phyloP scores from a whole-genome alignment of 306 rosid species.

The Ormosia semicastrata region DNA sequence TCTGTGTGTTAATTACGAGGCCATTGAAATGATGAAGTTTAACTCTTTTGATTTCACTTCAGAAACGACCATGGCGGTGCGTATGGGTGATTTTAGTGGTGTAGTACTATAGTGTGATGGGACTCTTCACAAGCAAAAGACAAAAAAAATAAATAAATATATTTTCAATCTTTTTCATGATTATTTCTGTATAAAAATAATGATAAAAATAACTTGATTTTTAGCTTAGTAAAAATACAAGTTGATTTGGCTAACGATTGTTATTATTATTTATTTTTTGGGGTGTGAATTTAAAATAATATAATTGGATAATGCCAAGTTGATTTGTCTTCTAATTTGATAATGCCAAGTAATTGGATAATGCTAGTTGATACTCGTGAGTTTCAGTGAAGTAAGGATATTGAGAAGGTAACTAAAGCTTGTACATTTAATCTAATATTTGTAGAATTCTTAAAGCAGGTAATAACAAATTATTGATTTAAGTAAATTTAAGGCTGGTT shows the following conservation, averaged over 20 bases:
- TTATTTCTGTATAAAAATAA: not conserved
- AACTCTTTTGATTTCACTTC: not conserved
- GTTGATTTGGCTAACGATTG: constrained; percentile 6
- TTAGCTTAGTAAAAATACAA: not conserved
- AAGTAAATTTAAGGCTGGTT: not conserved
- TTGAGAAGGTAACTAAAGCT: not conserved
- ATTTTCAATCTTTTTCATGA: not conserved
- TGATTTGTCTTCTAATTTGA: not conserved
- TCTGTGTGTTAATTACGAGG: constrained; percentile 10
- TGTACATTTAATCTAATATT: not conserved
- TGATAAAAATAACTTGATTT: not conserved
- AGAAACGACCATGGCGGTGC: not conserved
- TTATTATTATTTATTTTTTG: not conserved
- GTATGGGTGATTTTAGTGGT: not conserved
- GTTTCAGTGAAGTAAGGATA: not conserved
- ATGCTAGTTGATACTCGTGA: not conserved
- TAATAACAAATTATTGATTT: not conserved
- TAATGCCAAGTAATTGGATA: not conserved
- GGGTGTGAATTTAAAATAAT: not conserved
- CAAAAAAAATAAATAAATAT: no score
- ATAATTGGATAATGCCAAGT: constrained; percentile 2
- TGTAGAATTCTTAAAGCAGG: not conserved
- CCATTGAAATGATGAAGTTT: not conserved
- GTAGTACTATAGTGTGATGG: not conserved
- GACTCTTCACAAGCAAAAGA: not conserved